These are phyloP conservation scores for Blastocystis sp. DNA, from an alignment of 352 stramenopile genomes.

Conservation along the genomic window DNA sequence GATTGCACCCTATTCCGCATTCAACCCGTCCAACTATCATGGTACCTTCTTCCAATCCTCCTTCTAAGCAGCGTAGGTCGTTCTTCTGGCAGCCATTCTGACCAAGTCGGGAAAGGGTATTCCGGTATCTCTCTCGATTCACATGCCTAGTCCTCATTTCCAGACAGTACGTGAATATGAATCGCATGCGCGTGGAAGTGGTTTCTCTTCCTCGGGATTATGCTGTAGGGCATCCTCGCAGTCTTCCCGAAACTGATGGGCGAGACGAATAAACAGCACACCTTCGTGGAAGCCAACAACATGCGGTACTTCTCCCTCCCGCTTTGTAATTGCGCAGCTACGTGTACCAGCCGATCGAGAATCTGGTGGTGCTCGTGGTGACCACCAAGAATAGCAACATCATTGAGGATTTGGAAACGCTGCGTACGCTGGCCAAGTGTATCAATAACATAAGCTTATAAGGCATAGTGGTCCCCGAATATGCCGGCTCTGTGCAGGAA, in stretches of 20 bases:
- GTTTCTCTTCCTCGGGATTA: background rate
- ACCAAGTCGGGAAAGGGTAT: slow-evolving; percentile 67
- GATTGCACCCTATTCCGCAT: background rate
- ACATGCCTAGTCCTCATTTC: slow-evolving; percentile 47
- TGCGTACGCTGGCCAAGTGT: slow-evolving; percentile 57
- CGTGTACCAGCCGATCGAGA: slow-evolving; percentile 66
- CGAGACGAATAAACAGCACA: slow-evolving; percentile 63
- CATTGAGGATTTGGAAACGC: slow-evolving; percentile 62
- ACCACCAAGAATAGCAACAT: slow-evolving; percentile 55
- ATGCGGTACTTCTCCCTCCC: background rate
- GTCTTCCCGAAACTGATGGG: slow-evolving; percentile 63
- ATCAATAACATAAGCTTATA: slow-evolving; percentile 10
- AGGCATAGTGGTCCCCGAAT: slow-evolving; percentile 52
- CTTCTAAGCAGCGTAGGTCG: slow-evolving; percentile 17
- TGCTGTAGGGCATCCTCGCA: slow-evolving; percentile 45
- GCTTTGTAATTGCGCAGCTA: slow-evolving; percentile 1
- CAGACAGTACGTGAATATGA: slow-evolving; percentile 65
- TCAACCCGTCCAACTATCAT: background rate
- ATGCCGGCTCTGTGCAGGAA: slow-evolving; percentile 41
- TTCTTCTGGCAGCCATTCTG: slow-evolving; percentile 48
- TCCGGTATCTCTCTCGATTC: background rate
- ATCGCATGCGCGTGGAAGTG: slow-evolving; percentile 52
- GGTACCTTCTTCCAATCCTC: background rate
- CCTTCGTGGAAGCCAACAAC: slow-evolving; percentile 65
- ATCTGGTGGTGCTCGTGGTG: slow-evolving; percentile 59